Percentiles rank a stretch among this genome's conserved stretches.
These are phyloP conservation scores for Phytopythium aichiense DNA, from an alignment of 352 stramenopile genomes.

Conservation along the genomic window DNA sequence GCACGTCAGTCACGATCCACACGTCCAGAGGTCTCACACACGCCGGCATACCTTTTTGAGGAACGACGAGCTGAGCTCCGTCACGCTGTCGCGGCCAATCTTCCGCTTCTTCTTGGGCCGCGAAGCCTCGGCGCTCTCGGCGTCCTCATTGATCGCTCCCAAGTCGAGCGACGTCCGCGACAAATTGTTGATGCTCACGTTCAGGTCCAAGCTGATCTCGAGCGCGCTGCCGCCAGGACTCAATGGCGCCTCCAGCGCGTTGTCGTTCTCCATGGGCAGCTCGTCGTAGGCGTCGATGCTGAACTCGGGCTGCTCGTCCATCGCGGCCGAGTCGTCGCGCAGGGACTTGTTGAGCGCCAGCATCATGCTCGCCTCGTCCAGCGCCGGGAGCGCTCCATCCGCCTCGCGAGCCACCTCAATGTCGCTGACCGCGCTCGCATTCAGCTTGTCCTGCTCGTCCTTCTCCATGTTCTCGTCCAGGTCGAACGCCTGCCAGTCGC, in stretches of 20 bases:
- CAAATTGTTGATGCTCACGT: slow-evolving; percentile 56
- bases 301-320: slow-evolving; percentile 42
- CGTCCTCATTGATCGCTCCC: slow-evolving; percentile 34
- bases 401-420: slow-evolving; percentile 81
- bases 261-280: slow-evolving; percentile 49
- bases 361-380: slow-evolving; percentile 61
- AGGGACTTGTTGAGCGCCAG: slow-evolving; percentile 45
- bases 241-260: slow-evolving; percentile 23
- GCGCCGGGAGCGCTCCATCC: slow-evolving; percentile 34
- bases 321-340: slow-evolving; percentile 24
- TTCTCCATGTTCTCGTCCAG: slow-evolving; percentile 65
- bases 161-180: slow-evolving; percentile 69
- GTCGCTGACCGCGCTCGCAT: slow-evolving; percentile 71
- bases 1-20: neutral
- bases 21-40: neutral
- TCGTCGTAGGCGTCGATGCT: slow-evolving; percentile 61
- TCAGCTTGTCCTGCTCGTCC: slow-evolving; percentile 32
- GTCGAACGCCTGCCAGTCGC: slow-evolving; percentile 82
- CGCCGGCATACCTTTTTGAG: slow-evolving; percentile 51
- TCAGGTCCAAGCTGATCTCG: slow-evolving; percentile 69
- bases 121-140: slow-evolving; percentile 9
- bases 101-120: slow-evolving; percentile 80
- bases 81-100: slow-evolving; percentile 74
- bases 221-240: slow-evolving; percentile 40
- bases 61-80: slow-evolving; percentile 66